These are phyloP conservation scores for Pinus albicaulis DNA, from an alignment of 75 land plant species.

Conservation along the genomic window DNA sequence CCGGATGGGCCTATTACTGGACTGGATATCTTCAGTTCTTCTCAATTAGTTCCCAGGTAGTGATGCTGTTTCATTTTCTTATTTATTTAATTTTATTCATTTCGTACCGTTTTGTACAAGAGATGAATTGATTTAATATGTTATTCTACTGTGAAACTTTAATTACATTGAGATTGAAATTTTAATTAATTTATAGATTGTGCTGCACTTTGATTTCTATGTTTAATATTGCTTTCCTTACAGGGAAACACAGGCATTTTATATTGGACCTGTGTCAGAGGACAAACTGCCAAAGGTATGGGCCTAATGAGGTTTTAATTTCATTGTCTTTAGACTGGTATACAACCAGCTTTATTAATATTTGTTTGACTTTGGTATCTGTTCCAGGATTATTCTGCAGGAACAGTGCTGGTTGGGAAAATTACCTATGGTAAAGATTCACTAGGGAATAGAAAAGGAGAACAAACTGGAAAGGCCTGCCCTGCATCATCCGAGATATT, in stretches of 20 bases:
- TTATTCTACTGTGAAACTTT: no score
- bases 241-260: constrained; percentile 74
- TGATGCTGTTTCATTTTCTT: background rate
- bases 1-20: constrained; percentile 93
- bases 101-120: background rate
- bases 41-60: constrained; percentile 82
- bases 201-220: background rate
- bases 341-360: background rate
- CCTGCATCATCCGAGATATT: constrained; percentile 67
- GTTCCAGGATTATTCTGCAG: constrained; percentile 62
- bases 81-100: background rate
- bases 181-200: no score
- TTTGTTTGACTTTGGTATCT: constrained; percentile 1
- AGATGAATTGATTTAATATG: background rate
- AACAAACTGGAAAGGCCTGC: constrained; percentile 40
- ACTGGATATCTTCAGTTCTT: constrained; percentile 47
- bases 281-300: constrained; percentile 92
- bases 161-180: no score
- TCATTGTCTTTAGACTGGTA: background rate
- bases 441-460: constrained; percentile 26
- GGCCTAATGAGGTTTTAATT: background rate
- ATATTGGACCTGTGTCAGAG: constrained; percentile 72
- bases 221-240: background rate
- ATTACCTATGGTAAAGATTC: constrained; percentile 70
- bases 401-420: constrained; percentile 72